Conservation (phyloP, 2,329 filamentous ascomycete genomes). For the Colletotrichum brevisporum region DNA sequence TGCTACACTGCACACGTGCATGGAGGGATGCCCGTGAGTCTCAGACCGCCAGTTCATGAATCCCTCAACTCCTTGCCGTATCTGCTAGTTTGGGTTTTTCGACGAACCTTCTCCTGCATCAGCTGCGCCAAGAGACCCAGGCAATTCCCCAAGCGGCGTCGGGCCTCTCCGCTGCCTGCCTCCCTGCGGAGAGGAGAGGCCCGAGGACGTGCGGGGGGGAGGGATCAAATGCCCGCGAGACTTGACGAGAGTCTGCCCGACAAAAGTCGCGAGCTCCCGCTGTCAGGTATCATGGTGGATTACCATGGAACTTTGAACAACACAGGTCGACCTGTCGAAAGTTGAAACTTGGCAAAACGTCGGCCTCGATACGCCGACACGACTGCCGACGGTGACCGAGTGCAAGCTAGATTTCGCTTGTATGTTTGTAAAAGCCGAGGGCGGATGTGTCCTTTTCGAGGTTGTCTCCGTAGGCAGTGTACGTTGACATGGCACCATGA, state of each 20-base stretch:
- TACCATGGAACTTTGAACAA: too few relatives aligned
- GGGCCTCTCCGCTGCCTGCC: conserved; percentile 3
- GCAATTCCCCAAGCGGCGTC: conserved; percentile 24
- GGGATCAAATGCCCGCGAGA: neutral
- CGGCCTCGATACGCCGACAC: neutral
- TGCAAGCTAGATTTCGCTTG: conserved; percentile 1
- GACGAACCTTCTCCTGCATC: conserved; percentile 26
- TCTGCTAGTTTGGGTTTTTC: conserved; percentile 21
- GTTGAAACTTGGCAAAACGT: neutral
- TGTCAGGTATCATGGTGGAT: conserved; percentile 2
- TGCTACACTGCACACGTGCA: neutral
- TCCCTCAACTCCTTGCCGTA: conserved; percentile 6
- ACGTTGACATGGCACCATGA: neutral
- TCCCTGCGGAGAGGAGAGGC: neutral
- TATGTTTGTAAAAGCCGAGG: neutral
- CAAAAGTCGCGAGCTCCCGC: conserved; percentile 4
- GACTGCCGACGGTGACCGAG: conserved; percentile 10
- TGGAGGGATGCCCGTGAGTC: conserved; percentile 16
- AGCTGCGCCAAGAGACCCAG: conserved; percentile 3
- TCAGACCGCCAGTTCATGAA: conserved; percentile 19
- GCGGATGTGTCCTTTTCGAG: conserved; percentile 14
- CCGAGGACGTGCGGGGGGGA: conserved; percentile 8
- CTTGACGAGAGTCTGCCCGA: neutral
- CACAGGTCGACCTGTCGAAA: too few relatives aligned
- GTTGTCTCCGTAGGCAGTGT: conserved; percentile 15